phyloP scores from a whole-genome alignment of 106 monocot genomes.

The Chionographis japonica region DNA sequence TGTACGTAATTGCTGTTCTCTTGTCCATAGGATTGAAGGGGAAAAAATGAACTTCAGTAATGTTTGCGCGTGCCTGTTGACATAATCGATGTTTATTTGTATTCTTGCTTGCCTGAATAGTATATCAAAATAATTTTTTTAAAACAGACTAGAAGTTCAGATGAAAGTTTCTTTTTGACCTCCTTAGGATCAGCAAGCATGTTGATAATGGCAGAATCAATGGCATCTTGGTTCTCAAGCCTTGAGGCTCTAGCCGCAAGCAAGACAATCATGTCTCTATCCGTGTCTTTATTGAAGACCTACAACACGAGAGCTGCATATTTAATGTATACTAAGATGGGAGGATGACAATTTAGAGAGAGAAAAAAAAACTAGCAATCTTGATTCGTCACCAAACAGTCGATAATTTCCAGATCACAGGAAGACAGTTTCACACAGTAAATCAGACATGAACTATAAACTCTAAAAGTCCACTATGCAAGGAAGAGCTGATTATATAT shows the following conservation, averaged over 20 bases:
- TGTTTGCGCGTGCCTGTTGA: constrained; percentile 46
- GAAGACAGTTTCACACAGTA: too few species aligned
- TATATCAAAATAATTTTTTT: not conserved
- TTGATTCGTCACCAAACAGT: too few species aligned
- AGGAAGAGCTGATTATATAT: too few species aligned
- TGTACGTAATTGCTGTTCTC: constrained; percentile 64
- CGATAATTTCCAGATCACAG: too few species aligned
- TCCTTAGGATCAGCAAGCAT: constrained; percentile 71
- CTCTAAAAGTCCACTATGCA: too few species aligned
- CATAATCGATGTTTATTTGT: not conserved
- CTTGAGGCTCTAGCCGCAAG: constrained; percentile 67
- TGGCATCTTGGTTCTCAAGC: constrained; percentile 67
- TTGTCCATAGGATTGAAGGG: constrained; percentile 74
- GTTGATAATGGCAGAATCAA: constrained; percentile 51
- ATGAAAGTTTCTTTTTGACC: constrained; percentile 18
- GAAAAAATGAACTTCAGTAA: constrained; percentile 59
- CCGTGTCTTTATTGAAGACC: constrained; percentile 44
- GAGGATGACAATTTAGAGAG: too few species aligned
- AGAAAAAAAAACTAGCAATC: too few species aligned
- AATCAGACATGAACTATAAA: too few species aligned
- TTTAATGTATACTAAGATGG: not conserved
- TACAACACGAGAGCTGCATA: not conserved
- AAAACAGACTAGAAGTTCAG: not conserved
- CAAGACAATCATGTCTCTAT: constrained; percentile 42
- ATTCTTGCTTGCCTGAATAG: not conserved